These are phyloP conservation scores for Flaveria robusta DNA, from an alignment of 129 eudicot species.

Conservation along the genomic window DNA sequence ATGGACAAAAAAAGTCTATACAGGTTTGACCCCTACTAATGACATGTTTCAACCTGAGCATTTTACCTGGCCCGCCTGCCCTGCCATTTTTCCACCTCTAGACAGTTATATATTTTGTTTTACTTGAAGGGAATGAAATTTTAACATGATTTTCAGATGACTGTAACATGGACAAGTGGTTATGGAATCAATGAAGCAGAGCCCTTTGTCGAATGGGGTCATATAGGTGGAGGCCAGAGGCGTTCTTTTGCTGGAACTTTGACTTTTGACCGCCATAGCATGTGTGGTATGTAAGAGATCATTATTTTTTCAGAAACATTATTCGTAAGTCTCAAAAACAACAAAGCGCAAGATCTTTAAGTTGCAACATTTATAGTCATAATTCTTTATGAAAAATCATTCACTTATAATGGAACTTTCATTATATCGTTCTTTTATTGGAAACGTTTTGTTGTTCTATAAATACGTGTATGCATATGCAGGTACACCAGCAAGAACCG, in stretches of 20 bases:
- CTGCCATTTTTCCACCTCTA: background rate
- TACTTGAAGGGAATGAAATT: conserved; percentile 10
- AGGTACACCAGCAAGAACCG: conserved; percentile 87
- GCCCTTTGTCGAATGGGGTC: conserved; percentile 81
- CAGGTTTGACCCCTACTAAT: background rate
- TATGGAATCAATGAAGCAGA: conserved; percentile 63
- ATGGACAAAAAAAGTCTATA: background rate
- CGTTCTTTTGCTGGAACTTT: conserved; percentile 63
- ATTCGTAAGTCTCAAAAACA: background rate
- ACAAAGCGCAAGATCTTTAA: background rate
- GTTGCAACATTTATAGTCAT: background rate
- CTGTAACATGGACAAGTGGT: conserved; percentile 93
- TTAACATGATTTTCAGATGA: conserved; percentile 51
- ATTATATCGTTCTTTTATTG: conserved; percentile 13
- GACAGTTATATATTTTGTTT: background rate
- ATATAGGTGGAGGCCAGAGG: conserved; percentile 39
- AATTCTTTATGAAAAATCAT: background rate
- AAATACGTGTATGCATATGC: conserved; percentile 12
- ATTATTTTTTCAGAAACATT: conserved; percentile 2
- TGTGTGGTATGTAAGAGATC: conserved; percentile 64
- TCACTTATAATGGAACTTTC: conserved; percentile 2
- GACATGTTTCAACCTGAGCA: background rate
- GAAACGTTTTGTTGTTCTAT: conserved; percentile 7
- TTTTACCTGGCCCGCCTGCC: background rate
- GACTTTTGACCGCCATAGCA: conserved; percentile 63